Conservation (phyloP, 1,284 basidiomycete genomes). For the Fistulinella staudtii region DNA sequence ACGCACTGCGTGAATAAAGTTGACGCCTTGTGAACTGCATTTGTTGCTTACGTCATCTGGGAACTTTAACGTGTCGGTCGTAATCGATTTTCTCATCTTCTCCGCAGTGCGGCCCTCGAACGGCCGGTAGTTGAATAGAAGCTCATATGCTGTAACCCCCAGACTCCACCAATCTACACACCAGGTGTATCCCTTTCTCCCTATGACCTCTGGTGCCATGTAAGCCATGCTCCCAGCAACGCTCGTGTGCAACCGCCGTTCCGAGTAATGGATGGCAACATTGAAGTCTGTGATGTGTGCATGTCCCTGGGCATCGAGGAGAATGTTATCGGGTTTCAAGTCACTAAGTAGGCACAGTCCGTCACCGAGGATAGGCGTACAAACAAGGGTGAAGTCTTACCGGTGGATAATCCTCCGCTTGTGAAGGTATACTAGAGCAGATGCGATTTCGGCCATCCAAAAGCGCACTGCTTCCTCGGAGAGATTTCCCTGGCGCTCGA, state of each 20-base stretch:
- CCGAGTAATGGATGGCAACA: slow-evolving; percentile 95
- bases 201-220: slow-evolving; percentile 94
- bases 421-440: slow-evolving; percentile 88
- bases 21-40: slow-evolving; percentile 42
- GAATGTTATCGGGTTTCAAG: slow-evolving; percentile 95
- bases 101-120: slow-evolving; percentile 87
- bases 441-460: slow-evolving; percentile 86
- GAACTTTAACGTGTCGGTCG: slow-evolving; percentile 62
- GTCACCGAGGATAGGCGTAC: slow-evolving; percentile 24
- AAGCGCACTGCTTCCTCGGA: slow-evolving; percentile 84
- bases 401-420: slow-evolving; percentile 90
- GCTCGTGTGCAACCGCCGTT: slow-evolving; percentile 79
- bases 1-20: slow-evolving; percentile 50
- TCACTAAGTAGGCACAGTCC: slow-evolving; percentile 54
- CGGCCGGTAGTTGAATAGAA: slow-evolving; percentile 83
- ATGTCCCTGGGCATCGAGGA: slow-evolving; percentile 89
- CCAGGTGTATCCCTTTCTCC: slow-evolving; percentile 77
- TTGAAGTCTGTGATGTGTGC: slow-evolving; percentile 98
- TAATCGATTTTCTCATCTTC: slow-evolving; percentile 79
- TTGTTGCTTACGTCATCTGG: slow-evolving; percentile 51
- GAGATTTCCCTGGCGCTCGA: slow-evolving; percentile 77
- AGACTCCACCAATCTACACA: slow-evolving; percentile 95
- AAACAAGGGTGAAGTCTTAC: slow-evolving; percentile 43
- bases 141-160: slow-evolving; percentile 86
- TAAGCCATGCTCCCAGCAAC: slow-evolving; percentile 98